A percentile compares a stretch with the other conserved stretches of the same genome.
Evolutionary conservation across 192 early-diverging fungal genomes (phyloP).

Genomic region (Coemansia reversa): DNA sequence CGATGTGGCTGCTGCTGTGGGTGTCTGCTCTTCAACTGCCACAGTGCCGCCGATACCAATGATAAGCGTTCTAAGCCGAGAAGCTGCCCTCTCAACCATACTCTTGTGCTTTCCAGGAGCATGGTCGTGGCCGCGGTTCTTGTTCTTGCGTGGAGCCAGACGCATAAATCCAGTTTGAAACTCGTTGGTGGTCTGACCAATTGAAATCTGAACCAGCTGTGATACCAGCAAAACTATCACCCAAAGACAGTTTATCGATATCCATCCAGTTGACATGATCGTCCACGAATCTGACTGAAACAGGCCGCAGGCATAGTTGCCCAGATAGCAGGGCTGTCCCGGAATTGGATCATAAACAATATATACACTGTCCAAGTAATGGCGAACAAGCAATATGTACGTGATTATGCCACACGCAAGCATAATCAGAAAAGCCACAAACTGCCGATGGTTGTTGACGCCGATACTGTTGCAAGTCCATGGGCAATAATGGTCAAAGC

Average conservation of each 20-base stretch:
- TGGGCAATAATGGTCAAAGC: conserved; percentile 96
- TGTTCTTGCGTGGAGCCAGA: conserved; percentile 24
- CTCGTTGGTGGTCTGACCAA: conserved; percentile 89
- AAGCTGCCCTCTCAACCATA: conserved; percentile 17
- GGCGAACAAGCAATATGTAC: conserved; percentile 62
- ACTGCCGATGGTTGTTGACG: conserved; percentile 80
- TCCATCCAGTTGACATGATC: conserved; percentile 70
- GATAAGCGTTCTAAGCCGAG: conserved; percentile 24
- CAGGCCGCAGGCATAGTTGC: conserved; percentile 63
- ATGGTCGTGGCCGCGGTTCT: conserved; percentile 21
- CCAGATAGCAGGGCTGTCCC: conserved; percentile 61
- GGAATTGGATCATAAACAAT: conserved; percentile 58
- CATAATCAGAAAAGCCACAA: conserved; percentile 75
- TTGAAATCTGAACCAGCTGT: conserved; percentile 77
- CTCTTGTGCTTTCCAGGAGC: conserved; percentile 6
- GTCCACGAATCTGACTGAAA: conserved; percentile 76
- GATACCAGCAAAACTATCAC: conserved; percentile 69
- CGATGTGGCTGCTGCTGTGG: conserved; percentile 24
- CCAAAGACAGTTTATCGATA: conserved; percentile 78
- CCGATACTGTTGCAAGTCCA: conserved; percentile 98
- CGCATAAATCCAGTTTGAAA: conserved; percentile 68
- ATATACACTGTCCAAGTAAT: conserved; percentile 56
- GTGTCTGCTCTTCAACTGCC: conserved; percentile 18
- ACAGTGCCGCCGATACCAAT: conserved; percentile 36
- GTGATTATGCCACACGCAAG: conserved; percentile 62